A percentile compares a stretch with the other conserved stretches of the same genome.
Evolutionary conservation across 2,329 filamentous ascomycete species (phyloP).

Genomic region (Talaromyces amestolkiae): DNA sequence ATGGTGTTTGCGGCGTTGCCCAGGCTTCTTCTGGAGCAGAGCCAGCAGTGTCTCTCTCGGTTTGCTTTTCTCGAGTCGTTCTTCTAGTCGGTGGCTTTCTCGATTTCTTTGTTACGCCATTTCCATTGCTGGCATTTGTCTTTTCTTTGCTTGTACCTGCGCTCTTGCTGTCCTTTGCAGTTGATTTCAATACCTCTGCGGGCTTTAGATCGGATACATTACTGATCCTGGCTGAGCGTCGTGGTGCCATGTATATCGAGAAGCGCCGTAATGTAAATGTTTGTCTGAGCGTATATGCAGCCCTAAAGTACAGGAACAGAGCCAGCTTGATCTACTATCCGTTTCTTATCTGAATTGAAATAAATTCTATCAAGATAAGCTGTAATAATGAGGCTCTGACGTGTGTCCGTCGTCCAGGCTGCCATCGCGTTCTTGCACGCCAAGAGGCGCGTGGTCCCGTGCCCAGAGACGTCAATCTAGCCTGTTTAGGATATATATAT

Average conservation of each 20-base stretch:
- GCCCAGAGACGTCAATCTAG: constrained; percentile 11
- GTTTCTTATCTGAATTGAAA: background rate
- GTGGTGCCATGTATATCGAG: constrained; percentile 46
- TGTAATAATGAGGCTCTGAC: background rate
- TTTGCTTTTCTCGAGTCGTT: background rate
- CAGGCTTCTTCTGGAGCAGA: constrained; percentile 1
- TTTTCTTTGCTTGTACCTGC: constrained; percentile 25
- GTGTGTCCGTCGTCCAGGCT: background rate
- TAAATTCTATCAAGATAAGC: background rate
- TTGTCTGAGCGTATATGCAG: background rate
- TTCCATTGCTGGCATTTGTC: constrained; percentile 26
- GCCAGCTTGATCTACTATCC: constrained; percentile 5
- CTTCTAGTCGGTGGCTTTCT: constrained; percentile 6
- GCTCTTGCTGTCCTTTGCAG: background rate
- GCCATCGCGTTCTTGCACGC: constrained; percentile 9
- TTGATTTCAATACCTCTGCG: constrained; percentile 14
- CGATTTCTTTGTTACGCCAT: constrained; percentile 30
- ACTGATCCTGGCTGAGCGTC: constrained; percentile 52
- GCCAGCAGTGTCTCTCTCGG: background rate
- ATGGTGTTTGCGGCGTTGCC: constrained; percentile 31
- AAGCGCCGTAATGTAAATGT: background rate
- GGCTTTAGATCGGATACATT: constrained; percentile 26
- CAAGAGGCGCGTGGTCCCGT: constrained; percentile 18
- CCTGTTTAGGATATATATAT: constrained; percentile 7
- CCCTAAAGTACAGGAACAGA: background rate